Conservation (phyloP, 768 basidiomycete species). For the Suillus placidus region DNA sequence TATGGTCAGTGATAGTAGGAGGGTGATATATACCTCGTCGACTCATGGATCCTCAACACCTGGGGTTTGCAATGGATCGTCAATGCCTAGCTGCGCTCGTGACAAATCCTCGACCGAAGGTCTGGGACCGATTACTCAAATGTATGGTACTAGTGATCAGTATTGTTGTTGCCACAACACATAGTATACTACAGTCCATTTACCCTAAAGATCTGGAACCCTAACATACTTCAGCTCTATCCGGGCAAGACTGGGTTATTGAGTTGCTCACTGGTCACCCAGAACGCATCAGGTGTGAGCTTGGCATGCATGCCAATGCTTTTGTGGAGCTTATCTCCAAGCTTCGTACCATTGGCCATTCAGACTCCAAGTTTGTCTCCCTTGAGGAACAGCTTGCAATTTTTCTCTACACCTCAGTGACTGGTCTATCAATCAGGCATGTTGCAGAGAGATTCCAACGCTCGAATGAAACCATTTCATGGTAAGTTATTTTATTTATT, state of each 20-base stretch:
- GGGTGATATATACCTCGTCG: too few species aligned
- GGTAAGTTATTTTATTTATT: conserved; percentile 42
- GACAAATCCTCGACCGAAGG: neutral
- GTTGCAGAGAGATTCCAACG: too few species aligned
- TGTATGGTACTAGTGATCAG: neutral
- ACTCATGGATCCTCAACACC: neutral
- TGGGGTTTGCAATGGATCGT: neutral
- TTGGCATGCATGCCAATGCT: conserved; percentile 16
- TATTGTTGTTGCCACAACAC: neutral
- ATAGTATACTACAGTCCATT: neutral
- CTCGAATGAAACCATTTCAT: too few species aligned
- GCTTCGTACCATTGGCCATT: neutral
- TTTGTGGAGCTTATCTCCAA: neutral
- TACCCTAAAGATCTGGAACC: conserved; percentile 5
- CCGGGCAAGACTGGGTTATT: conserved; percentile 21
- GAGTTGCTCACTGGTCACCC: conserved; percentile 7
- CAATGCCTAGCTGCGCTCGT: neutral
- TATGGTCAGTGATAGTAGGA: too few species aligned
- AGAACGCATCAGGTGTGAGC: conserved; percentile 20
- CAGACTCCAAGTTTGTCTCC: conserved; percentile 26
- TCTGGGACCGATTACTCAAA: neutral
- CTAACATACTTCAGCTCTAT: conserved; percentile 28
- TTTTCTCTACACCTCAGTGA: conserved; percentile 29
- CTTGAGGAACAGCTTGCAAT: conserved; percentile 42
- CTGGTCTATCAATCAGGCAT: too few species aligned